These are phyloP conservation scores for Fusarium camptoceras DNA, from an alignment of 2,329 filamentous ascomycete species.

Conservation along the genomic window DNA sequence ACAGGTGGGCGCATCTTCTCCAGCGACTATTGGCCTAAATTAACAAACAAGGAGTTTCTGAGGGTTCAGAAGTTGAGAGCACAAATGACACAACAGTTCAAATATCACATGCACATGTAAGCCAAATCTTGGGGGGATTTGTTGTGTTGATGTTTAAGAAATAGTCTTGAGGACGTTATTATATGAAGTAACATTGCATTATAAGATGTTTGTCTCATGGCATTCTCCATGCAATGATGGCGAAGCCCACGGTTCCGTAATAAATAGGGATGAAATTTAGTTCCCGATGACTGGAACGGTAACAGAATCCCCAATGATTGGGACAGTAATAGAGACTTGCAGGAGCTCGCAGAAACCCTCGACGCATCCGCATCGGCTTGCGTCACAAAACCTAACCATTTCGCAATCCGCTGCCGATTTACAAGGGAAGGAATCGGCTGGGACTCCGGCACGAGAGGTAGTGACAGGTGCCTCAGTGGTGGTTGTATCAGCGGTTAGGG, in stretches of 20 bases:
- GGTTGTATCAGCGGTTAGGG: neutral
- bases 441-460: neutral
- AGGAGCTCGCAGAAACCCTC: neutral
- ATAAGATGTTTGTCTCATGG: neutral
- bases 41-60: neutral
- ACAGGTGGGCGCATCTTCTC: neutral
- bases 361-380: neutral
- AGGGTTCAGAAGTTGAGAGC: neutral
- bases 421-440: neutral
- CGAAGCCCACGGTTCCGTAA: neutral
- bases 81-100: too few species aligned
- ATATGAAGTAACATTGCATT: neutral
- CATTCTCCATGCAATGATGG: neutral
- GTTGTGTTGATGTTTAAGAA: too few species aligned
- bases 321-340: neutral
- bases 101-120: too few species aligned
- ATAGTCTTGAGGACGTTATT: neutral
- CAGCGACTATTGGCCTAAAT: neutral
- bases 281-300: neutral
- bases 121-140: neutral
- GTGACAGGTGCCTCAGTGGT: neutral
- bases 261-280: neutral
- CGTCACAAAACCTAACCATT: neutral
- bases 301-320: neutral
- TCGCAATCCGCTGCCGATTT: neutral